Conservation (phyloP, 2,329 filamentous ascomycete species). For the Geoglossum cookeanum region DNA sequence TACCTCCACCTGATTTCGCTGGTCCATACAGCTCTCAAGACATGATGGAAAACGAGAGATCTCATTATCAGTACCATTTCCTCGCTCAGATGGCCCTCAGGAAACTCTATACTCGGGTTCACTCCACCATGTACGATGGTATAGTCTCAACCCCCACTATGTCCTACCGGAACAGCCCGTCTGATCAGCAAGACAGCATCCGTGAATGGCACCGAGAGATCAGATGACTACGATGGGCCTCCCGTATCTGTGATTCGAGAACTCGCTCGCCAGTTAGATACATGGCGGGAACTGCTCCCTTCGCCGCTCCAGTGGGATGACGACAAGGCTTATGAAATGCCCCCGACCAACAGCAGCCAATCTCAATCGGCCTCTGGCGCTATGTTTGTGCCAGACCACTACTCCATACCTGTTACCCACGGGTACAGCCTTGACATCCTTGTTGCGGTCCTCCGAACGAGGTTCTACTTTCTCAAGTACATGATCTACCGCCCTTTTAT, state of each 20-base stretch:
- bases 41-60: constrained; percentile 28
- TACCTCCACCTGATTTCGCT: constrained; percentile 36
- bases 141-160: constrained; percentile 7
- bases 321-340: constrained; percentile 27
- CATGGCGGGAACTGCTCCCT: constrained; percentile 39
- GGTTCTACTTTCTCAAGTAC: constrained; percentile 40
- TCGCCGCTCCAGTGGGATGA: constrained; percentile 37
- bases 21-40: constrained; percentile 28
- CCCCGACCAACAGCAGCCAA: constrained; percentile 16
- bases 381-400: constrained; percentile 26
- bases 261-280: constrained; percentile 33
- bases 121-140: constrained; percentile 33
- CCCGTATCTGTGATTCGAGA: constrained; percentile 28
- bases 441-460: constrained; percentile 35
- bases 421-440: constrained; percentile 34
- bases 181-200: neutral
- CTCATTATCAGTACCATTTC: constrained; percentile 39
- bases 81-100: constrained; percentile 39
- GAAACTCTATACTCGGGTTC: constrained; percentile 32
- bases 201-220: neutral
- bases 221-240: constrained; percentile 18
- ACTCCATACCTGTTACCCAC: constrained; percentile 21
- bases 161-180: neutral
- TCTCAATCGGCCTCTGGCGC: constrained; percentile 25
- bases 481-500: constrained; percentile 38